Percentiles rank a stretch among this genome's conserved stretches.
phyloP scores from a whole-genome alignment of 345 rosid species.

The Brassica rapa region DNA sequence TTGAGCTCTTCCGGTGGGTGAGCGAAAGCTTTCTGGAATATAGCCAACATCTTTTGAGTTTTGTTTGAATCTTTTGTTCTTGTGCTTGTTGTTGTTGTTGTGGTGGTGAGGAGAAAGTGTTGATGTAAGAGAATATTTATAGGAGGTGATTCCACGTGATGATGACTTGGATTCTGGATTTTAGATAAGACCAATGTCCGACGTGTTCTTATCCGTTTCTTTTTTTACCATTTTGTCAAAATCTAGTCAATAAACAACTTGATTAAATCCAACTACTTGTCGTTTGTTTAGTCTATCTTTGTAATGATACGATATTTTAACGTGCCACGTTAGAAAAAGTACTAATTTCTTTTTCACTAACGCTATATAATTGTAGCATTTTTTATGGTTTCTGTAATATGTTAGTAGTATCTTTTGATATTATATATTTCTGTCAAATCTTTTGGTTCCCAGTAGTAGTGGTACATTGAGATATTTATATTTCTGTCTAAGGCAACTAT shows the following conservation, averaged over 20 bases:
- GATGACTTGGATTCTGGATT: neutral
- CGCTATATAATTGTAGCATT: neutral
- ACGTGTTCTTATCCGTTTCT: slow-evolving; percentile 44
- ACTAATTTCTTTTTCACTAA: neutral
- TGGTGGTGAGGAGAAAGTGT: slow-evolving; percentile 5
- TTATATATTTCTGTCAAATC: neutral
- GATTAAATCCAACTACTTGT: neutral
- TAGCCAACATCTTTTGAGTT: slow-evolving; percentile 67
- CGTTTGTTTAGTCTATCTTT: neutral
- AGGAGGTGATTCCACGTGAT: neutral
- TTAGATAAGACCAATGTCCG: slow-evolving; percentile 45
- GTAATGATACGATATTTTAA: slow-evolving; percentile 1
- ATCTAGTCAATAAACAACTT: neutral
- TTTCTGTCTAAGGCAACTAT: neutral
- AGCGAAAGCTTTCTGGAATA: slow-evolving; percentile 72
- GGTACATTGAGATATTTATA: neutral
- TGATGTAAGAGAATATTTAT: slow-evolving; percentile 15
- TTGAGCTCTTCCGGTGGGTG: slow-evolving; percentile 92
- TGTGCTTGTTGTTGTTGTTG: neutral
- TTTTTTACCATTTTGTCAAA: neutral
- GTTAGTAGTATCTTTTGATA: neutral
- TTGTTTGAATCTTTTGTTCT: neutral
- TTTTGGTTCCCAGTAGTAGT: neutral
- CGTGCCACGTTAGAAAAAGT: slow-evolving; percentile 9
- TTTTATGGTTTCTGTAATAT: neutral